A percentile compares a stretch with the other conserved stretches of the same genome.
These are phyloP conservation scores for Alternaria viburni DNA, from an alignment of 2,329 filamentous ascomycete genomes.

Conservation along the genomic window DNA sequence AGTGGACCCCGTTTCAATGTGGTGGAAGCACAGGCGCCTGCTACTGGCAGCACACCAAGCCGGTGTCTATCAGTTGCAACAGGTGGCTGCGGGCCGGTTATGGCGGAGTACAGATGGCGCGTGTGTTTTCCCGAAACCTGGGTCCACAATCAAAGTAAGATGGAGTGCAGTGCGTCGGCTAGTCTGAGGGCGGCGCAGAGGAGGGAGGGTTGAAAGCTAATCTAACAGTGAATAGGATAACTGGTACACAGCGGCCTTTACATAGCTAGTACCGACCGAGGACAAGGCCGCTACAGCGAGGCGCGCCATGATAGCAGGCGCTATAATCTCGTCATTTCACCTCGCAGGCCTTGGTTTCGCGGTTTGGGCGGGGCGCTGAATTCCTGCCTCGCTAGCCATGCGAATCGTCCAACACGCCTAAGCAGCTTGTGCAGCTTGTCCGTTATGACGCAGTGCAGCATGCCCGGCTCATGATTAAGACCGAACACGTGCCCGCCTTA, in stretches of 20 bases:
- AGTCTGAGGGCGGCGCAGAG: not conserved
- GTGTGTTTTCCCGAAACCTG: constrained; percentile 21
- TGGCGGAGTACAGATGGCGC: constrained; percentile 24
- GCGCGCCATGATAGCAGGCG: constrained; percentile 7
- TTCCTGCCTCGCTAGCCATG: constrained; percentile 14
- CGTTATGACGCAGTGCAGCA: constrained; percentile 25
- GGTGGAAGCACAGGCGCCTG: constrained; percentile 21
- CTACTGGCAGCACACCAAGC: constrained; percentile 24
- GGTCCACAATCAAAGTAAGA: constrained; percentile 31
- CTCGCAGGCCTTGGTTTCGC: constrained; percentile 21
- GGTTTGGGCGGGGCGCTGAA: constrained; percentile 10
- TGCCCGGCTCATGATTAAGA: constrained; percentile 6
- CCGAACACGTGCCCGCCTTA: constrained; percentile 16
- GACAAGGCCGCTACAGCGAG: not conserved
- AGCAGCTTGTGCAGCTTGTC: constrained; percentile 6
- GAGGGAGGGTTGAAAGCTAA: constrained; percentile 1
- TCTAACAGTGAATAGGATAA: constrained; percentile 11
- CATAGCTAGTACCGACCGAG: not conserved
- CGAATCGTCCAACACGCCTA: constrained; percentile 12
- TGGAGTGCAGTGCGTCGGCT: constrained; percentile 29
- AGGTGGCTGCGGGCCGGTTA: constrained; percentile 35
- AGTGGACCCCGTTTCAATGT: constrained; percentile 39
- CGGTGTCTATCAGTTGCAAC: constrained; percentile 30
- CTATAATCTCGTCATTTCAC: constrained; percentile 27
- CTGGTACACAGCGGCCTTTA: constrained; percentile 10